phyloP scores from a whole-genome alignment of 306 rosid genomes.

The Canavalia gladiata region DNA sequence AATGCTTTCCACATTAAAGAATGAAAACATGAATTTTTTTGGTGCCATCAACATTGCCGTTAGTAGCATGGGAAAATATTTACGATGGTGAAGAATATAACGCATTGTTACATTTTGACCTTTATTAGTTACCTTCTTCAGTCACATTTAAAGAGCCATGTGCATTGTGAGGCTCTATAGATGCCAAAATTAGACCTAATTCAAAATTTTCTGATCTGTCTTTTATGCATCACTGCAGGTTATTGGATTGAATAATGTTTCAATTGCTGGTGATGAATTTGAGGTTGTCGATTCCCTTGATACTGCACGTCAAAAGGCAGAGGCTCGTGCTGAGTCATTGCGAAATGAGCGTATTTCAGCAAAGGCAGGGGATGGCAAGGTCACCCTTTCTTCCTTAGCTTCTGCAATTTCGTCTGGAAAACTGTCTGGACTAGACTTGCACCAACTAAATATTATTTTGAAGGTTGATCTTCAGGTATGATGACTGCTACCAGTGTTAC shows the following conservation, averaged over 20 bases:
- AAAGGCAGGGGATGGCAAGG: conserved; percentile 98
- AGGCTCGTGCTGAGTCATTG: conserved; percentile 75
- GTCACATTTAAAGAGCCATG: background rate
- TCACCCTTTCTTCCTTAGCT: conserved; percentile 97
- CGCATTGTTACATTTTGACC: background rate
- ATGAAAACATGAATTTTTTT: conserved; percentile 1
- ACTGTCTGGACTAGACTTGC: conserved; percentile 93
- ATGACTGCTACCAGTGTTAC: conserved; percentile 24
- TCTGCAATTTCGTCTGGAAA: conserved; percentile 90
- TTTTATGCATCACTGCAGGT: conserved; percentile 60
- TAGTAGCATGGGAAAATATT: conserved; percentile 15
- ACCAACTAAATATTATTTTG: conserved; percentile 88
- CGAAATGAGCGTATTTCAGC: conserved; percentile 86
- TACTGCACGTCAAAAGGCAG: conserved; percentile 93
- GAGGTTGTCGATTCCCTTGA: conserved; percentile 89
- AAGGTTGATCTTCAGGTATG: conserved; percentile 99
- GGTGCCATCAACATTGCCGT: conserved; percentile 12
- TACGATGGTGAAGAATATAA: conserved; percentile 8
- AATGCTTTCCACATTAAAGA: conserved; percentile 21
- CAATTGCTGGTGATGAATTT: conserved; percentile 93
- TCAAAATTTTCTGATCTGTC: conserved; percentile 23
- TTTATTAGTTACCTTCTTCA: conserved; percentile 23
- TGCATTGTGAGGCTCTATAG: conserved; percentile 29
- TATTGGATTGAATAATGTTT: conserved; percentile 91
- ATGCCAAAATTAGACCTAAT: conserved; percentile 26